Evolutionary conservation across 2,329 filamentous ascomycete genomes (phyloP).

Genomic region (Lasiodiplodia sp.): DNA sequence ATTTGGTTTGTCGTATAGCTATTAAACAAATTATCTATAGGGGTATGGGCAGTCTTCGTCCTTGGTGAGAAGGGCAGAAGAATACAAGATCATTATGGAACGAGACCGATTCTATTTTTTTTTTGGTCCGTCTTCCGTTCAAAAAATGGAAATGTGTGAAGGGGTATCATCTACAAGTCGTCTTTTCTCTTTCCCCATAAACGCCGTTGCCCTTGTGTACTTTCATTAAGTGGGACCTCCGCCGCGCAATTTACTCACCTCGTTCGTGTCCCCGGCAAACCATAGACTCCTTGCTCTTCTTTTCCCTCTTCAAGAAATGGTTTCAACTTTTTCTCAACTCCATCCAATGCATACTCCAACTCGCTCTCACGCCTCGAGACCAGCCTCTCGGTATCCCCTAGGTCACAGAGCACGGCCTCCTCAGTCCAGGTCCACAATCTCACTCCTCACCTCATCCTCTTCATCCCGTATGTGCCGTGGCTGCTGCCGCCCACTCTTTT

Average conservation of each 20-base stretch:
- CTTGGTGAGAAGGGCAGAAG: background rate
- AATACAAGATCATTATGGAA: no score
- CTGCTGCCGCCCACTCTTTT: background rate
- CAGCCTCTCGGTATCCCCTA: background rate
- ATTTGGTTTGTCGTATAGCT: background rate
- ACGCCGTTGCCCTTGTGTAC: background rate
- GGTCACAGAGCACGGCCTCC: background rate
- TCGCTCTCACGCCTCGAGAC: background rate
- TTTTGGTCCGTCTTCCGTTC: background rate
- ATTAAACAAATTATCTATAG: background rate
- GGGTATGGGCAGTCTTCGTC: background rate
- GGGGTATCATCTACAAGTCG: constrained; percentile 12
- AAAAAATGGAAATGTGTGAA: background rate
- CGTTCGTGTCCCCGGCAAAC: no score
- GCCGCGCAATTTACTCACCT: background rate
- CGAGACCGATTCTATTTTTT: background rate
- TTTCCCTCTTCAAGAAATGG: no score
- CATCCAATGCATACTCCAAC: background rate
- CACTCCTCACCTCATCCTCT: background rate
- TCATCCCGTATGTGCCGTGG: background rate
- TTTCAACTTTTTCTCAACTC: background rate
- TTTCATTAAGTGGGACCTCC: background rate
- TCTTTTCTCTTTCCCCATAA: background rate
- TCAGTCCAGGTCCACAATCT: constrained; percentile 12
- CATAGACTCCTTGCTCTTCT: no score